These are phyloP conservation scores for Oldenlandia corymbosa DNA, from an alignment of 257 asterid species.

Conservation along the genomic window DNA sequence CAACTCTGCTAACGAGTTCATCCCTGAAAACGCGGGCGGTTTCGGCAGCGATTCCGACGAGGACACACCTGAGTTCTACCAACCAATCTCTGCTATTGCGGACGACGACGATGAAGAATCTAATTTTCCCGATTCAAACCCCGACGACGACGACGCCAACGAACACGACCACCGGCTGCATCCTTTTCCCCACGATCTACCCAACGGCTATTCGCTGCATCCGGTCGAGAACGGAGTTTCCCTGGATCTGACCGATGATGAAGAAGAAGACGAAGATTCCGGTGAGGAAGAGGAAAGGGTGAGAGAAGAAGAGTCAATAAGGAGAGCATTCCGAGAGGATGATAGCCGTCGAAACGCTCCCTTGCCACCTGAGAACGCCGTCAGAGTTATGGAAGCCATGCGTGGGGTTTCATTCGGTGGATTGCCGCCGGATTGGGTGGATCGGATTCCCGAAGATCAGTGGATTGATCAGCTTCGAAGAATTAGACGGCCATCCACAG, in stretches of 20 bases:
- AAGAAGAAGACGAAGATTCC: conserved; percentile 12
- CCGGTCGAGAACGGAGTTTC: conserved; percentile 44
- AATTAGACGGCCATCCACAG: conserved; percentile 21
- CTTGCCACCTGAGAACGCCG: conserved; percentile 58
- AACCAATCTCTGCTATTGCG: conserved; percentile 47
- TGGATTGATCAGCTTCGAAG: conserved; percentile 56
- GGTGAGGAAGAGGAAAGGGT: conserved; percentile 28
- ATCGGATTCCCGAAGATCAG: conserved; percentile 60
- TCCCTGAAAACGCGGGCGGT: conserved; percentile 30
- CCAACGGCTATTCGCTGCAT: conserved; percentile 45
- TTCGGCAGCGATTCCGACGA: conserved; percentile 64
- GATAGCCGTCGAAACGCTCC: conserved; percentile 75
- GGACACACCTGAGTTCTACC: conserved; percentile 44
- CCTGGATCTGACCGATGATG: conserved; percentile 52
- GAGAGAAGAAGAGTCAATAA: conserved; percentile 37
- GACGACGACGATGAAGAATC: conserved; percentile 31
- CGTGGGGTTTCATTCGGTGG: conserved; percentile 63
- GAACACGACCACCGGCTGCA: conserved; percentile 18
- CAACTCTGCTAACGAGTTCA: conserved; percentile 1
- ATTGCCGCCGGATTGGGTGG: conserved; percentile 66
- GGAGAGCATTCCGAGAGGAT: conserved; percentile 69
- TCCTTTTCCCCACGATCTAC: conserved; percentile 23
- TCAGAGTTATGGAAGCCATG: conserved; percentile 80
- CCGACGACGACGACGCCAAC: conserved; percentile 16
- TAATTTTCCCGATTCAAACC: conserved; percentile 14